Base-by-base conservation (phyloP, 1,284 basidiomycete species). In the Irpex sp. region DNA sequence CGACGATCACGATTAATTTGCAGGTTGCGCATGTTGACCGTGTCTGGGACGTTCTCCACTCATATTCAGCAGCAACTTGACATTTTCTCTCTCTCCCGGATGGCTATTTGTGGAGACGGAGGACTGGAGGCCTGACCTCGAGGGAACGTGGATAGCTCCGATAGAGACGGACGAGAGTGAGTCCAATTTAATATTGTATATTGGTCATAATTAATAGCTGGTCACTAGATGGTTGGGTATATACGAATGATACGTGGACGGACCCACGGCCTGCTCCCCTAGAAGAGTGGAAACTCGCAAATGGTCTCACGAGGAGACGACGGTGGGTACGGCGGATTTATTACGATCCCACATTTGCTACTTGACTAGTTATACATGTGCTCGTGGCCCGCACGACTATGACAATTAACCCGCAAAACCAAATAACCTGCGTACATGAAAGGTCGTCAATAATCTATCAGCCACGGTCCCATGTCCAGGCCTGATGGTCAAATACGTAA, bases 91-190 rank as follows among this genome's bases (percentile, higher is more conserved):
- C 31, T 82, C 83, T 2, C 78, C 83, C 4, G 86, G 87, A 0
- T 92, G 89, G 89, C 73, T 76, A 0, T 92, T 91, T 67, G 84
- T 92, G 5, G 81, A 85, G 66, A 88, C 87, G 0, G 90, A 93
- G 68, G 84, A 87, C 65, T 92, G 91, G 91, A 78, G 87, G 62
- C 80, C 85, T 15, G 90, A 92, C 73, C 66, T 86, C 9, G 76
- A 78, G 47, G 87, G 81, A 1, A 71, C 69, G 4, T 91, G 89
- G 89, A 78, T 79, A 2, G 74, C 71, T 8, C 54, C 64, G 1
- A 77, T 74, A 58, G 78, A 79, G 9, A 77, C 79, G 5, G 85
- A 87, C 74, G 75, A 79, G 54, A 74, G 82, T 85, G 57, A 60
- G 78, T 72, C 38, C 44, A 56, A 31, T 31, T 47, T 44, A 15